These are phyloP conservation scores for Verticillium isaacii DNA, from an alignment of 2,329 filamentous ascomycete species.

Conservation along the genomic window DNA sequence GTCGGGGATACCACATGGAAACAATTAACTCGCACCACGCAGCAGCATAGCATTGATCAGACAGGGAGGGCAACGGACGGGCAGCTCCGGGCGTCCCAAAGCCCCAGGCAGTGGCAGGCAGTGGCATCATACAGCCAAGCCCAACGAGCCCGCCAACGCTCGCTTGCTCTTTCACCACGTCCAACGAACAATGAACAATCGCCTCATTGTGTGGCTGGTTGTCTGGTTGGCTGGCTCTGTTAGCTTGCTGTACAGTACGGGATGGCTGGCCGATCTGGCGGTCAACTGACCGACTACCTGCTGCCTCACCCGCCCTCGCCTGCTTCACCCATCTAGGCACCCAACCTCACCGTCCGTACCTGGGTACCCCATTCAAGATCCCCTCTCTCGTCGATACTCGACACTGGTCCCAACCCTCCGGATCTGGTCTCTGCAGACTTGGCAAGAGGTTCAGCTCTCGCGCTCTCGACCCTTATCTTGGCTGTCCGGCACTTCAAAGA, in stretches of 20 bases:
- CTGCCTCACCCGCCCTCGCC: neutral
- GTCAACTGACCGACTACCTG: neutral
- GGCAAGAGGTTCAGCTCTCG: neutral
- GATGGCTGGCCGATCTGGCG: neutral
- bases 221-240: neutral
- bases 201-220: too few relatives aligned
- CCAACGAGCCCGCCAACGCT: neutral
- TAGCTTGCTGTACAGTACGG: neutral
- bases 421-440: neutral
- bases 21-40: too few relatives aligned
- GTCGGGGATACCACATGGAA: neutral
- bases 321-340: neutral
- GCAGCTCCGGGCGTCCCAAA: neutral
- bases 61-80: neutral
- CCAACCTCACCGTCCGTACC: neutral
- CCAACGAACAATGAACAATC: neutral
- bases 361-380: too few relatives aligned
- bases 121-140: neutral
- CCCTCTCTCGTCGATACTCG: too few relatives aligned
- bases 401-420: too few relatives aligned
- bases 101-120: neutral
- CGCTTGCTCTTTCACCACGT: neutral
- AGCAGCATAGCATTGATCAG: neutral
- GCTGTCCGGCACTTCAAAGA: neutral
- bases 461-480: neutral